Percentiles rank a stretch among this genome's conserved stretches.
These are phyloP conservation scores for Endotrypanum monterogeii DNA, from an alignment of 208 protist genomes.

Conservation along the genomic window DNA sequence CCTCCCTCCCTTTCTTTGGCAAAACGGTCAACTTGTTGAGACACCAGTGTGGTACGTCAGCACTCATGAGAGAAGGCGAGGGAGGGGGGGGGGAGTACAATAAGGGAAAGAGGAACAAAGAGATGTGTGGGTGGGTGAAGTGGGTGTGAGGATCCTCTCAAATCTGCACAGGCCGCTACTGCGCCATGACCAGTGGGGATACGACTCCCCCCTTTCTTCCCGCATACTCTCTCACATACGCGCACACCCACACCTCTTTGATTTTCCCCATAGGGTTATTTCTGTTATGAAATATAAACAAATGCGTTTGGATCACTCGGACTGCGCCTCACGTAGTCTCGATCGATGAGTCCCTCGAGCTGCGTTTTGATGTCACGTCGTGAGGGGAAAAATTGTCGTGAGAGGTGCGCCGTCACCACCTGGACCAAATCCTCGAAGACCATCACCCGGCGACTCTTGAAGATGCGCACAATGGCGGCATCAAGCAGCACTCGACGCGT, in stretches of 20 bases:
- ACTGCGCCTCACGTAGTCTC: conserved; percentile 62
- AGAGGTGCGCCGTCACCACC: conserved; percentile 52
- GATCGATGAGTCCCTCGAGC: conserved; percentile 68
- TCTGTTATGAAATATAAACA: conserved; percentile 59
- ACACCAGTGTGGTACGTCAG: too few species aligned
- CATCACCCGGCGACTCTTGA: conserved; percentile 66
- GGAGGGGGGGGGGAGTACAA: too few species aligned
- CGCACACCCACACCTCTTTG: background rate
- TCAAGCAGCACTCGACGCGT: conserved; percentile 53
- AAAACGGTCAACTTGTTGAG: too few species aligned
- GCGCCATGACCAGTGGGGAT: background rate
- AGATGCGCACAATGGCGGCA: conserved; percentile 65
- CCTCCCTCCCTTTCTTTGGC: too few species aligned
- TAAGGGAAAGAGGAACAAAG: too few species aligned
- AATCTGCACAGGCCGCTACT: background rate
- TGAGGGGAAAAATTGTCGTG: conserved; percentile 52
- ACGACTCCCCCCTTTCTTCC: background rate
- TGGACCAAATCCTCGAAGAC: conserved; percentile 57
- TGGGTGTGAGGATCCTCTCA: background rate
- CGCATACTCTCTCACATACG: background rate
- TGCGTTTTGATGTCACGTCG: conserved; percentile 56
- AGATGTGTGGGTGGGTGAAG: background rate
- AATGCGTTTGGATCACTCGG: conserved; percentile 38
- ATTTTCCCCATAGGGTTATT: too few species aligned
- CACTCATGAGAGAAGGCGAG: too few species aligned